Evolutionary conservation across 2,329 filamentous ascomycete species (phyloP).

Genomic region (Xylariaceae sp.): DNA sequence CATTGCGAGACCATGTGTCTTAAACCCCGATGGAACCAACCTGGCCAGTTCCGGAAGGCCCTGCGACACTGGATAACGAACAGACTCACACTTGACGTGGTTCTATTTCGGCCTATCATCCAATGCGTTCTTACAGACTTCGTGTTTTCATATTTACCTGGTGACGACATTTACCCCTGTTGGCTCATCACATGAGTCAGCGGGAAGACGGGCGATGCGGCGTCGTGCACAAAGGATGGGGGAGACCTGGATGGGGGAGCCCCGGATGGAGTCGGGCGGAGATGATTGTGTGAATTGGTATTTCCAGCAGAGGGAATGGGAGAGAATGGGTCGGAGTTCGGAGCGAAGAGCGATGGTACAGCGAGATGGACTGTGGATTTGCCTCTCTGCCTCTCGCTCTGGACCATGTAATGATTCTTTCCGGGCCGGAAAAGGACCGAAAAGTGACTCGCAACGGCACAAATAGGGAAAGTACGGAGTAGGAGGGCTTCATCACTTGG

Average conservation of each 20-base stretch:
- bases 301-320: slow-evolving; percentile 4
- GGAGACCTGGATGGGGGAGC: no score
- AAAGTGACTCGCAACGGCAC: slow-evolving; percentile 20
- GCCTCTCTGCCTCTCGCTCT: slow-evolving; percentile 3
- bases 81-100: slow-evolving; percentile 3
- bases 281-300: slow-evolving; percentile 4
- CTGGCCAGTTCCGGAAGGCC: slow-evolving; percentile 3
- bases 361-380: slow-evolving; percentile 1
- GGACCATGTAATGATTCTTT: slow-evolving; percentile 23
- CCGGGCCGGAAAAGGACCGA: slow-evolving; percentile 16
- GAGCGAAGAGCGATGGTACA: slow-evolving; percentile 3
- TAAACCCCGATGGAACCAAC: slow-evolving; percentile 6
- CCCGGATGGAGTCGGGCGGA: slow-evolving; percentile 10
- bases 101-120: slow-evolving; percentile 4
- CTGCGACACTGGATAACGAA: slow-evolving; percentile 1
- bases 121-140: slow-evolving; percentile 9
- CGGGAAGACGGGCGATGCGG: slow-evolving; percentile 4
- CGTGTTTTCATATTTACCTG: slow-evolving; percentile 28
- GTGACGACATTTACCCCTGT: slow-evolving; percentile 13
- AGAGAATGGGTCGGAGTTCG: slow-evolving; percentile 4
- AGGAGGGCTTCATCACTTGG: slow-evolving; percentile 19
- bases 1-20: slow-evolving; percentile 2
- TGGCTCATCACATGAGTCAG: not conserved
- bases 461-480: slow-evolving; percentile 23
- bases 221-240: slow-evolving; percentile 8